Evolutionary conservation across 257 asterid species (phyloP), one percentile per base, ranked within the genome.

Genomic region (Avicennia marina): DNA sequence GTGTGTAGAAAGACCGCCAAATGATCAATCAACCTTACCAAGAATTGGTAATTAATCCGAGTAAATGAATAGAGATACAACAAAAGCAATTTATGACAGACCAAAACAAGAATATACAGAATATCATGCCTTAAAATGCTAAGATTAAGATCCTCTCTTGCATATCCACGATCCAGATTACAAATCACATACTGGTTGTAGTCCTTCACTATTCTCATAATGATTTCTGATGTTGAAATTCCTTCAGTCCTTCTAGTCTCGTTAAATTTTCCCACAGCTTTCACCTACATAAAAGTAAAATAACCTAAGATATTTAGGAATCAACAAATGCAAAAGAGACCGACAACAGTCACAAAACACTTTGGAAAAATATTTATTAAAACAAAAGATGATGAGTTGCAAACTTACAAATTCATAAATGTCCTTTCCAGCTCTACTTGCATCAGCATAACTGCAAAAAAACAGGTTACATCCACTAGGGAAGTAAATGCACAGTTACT

Each of bases 121-220:
- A 6, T 7, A 15, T 7, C 81, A 62, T 74, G 59, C 94, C 94
- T 70, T 84, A 21, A 83, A 86, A 75, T 78, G 74, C 87, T 81
- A 53, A 84, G 73, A 49, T 81, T 81, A 51, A 84, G 94, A 67
- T 81, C 94, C 72, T 81, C 75, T 57, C 90, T 82, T 31, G 89
- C 72, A 65, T 84, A 84, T 57, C 94, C 94, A 58, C 94, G 89
- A 60, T 84, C 94, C 77, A 84, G 63, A 66, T 84, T 84, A n/a
- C 87, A 87, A 83, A 84, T 76, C 58, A 84, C 94, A 60, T 81
- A 84, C 58, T 84, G 80, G 67, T 84, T 84, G 58, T 84, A 84
- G 53, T 84, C 94, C 62, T 84, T 84, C 15, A 84, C 83, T 42
- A 84, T 84, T 75, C 94, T 63, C 90, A 81, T 85, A 60, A 84